These are phyloP conservation scores for Ceratobasidium theobromae DNA, from an alignment of 1,284 basidiomycete genomes.

Conservation along the genomic window DNA sequence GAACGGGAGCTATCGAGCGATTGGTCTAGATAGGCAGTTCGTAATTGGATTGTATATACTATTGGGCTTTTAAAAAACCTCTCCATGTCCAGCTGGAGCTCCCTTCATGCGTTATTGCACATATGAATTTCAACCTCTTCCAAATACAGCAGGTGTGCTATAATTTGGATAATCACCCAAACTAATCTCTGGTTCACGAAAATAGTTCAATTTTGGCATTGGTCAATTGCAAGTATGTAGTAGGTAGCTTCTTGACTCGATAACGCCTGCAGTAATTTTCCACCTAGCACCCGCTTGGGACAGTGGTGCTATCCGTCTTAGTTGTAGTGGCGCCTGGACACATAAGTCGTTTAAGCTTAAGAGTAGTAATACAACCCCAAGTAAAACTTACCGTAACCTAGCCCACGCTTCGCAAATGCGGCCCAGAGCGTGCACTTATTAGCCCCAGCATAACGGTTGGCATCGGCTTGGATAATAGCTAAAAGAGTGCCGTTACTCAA, in stretches of 20 bases:
- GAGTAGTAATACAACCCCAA: too few species aligned
- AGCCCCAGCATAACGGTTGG: slow-evolving; percentile 33
- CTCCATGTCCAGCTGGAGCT: too few species aligned
- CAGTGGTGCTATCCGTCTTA: slow-evolving; percentile 22
- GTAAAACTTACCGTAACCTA: slow-evolving; percentile 17
- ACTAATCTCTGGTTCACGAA: too few species aligned
- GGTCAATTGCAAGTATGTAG: background rate
- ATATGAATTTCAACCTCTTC: too few species aligned
- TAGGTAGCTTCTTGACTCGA: background rate
- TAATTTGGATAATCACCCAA: too few species aligned
- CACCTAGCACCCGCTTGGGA: slow-evolving; percentile 32
- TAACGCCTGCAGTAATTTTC: background rate
- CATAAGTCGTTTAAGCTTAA: too few species aligned
- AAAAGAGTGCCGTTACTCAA: background rate
- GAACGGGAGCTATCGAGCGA: too few species aligned
- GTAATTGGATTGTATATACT: too few species aligned
- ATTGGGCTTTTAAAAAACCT: too few species aligned
- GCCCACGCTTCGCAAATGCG: slow-evolving; percentile 32
- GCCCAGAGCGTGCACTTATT: slow-evolving; percentile 35
- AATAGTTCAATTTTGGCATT: background rate
- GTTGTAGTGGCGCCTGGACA: slow-evolving; percentile 25
- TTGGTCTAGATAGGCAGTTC: too few species aligned
- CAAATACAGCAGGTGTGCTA: too few species aligned
- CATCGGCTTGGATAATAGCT: slow-evolving; percentile 34
- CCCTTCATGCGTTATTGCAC: too few species aligned